A percentile compares a stretch with the other conserved stretches of the same genome.
Evolutionary conservation across 805 yeast species (phyloP).

Genomic region (Ogataea pilisensis): DNA sequence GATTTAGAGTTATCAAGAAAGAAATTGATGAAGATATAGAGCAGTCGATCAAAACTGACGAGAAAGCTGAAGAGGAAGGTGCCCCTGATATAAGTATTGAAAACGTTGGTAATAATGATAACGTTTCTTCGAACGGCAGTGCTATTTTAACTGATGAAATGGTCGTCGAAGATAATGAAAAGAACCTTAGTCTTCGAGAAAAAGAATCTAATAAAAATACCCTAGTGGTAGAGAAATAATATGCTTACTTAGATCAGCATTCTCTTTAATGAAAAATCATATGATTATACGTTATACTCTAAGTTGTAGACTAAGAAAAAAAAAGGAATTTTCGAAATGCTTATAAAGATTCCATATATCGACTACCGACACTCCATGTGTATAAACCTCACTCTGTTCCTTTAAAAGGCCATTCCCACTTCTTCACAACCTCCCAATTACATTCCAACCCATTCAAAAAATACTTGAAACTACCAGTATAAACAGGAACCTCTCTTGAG

Average conservation of each 20-base stretch:
- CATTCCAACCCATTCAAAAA: slow-evolving; percentile 22
- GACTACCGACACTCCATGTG: background rate
- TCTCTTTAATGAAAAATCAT: too few species aligned
- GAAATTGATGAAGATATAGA: slow-evolving; percentile 6
- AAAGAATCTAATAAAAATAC: too few species aligned
- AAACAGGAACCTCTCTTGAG: slow-evolving; percentile 4
- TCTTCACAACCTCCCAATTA: slow-evolving; percentile 29
- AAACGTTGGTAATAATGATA: background rate
- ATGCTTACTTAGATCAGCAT: too few species aligned
- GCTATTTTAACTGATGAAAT: too few species aligned
- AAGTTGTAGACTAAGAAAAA: too few species aligned
- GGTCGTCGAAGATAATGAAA: too few species aligned
- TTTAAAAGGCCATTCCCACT: slow-evolving; percentile 29
- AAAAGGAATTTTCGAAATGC: too few species aligned
- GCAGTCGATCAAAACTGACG: background rate
- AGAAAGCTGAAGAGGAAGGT: background rate
- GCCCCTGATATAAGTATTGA: background rate
- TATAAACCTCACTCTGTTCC: background rate
- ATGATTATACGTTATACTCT: too few species aligned
- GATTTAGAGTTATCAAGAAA: slow-evolving; percentile 31
- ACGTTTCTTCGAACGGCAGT: too few species aligned
- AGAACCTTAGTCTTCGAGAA: too few species aligned
- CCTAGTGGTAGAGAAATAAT: too few species aligned
- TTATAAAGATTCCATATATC: too few species aligned
- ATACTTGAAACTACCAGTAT: slow-evolving; percentile 18